These are phyloP conservation scores for Rickenella mellea DNA, from an alignment of 768 basidiomycete genomes.

Conservation along the genomic window DNA sequence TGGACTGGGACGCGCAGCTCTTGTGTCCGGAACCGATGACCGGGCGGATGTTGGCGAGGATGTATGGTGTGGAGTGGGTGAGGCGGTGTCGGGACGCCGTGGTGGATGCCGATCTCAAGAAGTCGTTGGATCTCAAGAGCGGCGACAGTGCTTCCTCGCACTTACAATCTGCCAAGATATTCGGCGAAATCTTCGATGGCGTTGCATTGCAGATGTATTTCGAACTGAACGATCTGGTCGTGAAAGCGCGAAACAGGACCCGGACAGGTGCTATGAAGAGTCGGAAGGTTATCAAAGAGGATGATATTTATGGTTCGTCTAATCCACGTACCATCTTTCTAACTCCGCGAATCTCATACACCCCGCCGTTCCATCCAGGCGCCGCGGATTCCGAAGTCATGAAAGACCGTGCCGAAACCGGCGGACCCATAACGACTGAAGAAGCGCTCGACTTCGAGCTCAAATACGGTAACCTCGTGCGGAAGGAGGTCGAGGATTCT, in stretches of 20 bases:
- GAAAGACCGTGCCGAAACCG: no score
- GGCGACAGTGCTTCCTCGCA: no score
- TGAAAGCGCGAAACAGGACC: slow-evolving; percentile 21
- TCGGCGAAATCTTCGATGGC: slow-evolving; percentile 1
- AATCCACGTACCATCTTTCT: no score
- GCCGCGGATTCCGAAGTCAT: no score
- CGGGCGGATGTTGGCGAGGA: slow-evolving; percentile 17
- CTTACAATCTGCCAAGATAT: no score
- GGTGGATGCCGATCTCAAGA: slow-evolving; percentile 10
- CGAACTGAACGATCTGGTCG: slow-evolving; percentile 17
- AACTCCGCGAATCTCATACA: no score
- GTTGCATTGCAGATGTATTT: slow-evolving; percentile 16
- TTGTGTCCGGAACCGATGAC: slow-evolving; percentile 22
- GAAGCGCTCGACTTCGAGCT: no score
- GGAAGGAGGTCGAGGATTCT: no score
- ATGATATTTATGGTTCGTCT: slow-evolving; percentile 20
- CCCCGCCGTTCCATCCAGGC: no score
- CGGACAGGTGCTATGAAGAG: slow-evolving; percentile 25
- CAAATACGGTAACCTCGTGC: no score
- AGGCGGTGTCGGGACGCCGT: slow-evolving; percentile 16
- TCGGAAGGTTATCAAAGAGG: slow-evolving; percentile 15
- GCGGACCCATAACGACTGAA: no score
- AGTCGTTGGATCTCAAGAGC: no score
- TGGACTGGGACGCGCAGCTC: slow-evolving; percentile 16
- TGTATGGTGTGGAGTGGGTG: slow-evolving; percentile 23